phyloP scores from a whole-genome alignment of 495 filamentous ascomycete genomes.

The Tuber indicum region DNA sequence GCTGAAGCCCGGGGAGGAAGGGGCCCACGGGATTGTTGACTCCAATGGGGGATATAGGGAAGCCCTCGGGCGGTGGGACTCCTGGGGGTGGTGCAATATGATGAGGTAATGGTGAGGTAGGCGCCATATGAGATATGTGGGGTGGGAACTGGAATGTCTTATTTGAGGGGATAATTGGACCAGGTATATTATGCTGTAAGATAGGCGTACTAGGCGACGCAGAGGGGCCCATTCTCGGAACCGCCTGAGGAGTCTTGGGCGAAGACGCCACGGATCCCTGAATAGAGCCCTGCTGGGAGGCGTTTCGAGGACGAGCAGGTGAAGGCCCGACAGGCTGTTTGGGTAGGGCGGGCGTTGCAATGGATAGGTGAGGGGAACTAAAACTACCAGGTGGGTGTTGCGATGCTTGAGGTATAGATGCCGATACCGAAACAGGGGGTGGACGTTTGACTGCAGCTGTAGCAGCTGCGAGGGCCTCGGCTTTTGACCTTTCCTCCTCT shows the following conservation, averaged over 20 bases:
- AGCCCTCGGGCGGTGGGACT: constrained; percentile 43
- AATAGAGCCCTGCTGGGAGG: constrained; percentile 74
- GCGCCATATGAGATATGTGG: constrained; percentile 32
- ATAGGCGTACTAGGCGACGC: constrained; percentile 58
- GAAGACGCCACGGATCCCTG: constrained; percentile 69
- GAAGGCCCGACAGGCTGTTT: constrained; percentile 57
- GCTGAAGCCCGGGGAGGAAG: constrained; percentile 55
- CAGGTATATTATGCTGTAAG: constrained; percentile 53
- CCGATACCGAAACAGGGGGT: constrained; percentile 49
- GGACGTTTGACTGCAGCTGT: constrained; percentile 51
- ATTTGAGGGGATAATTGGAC: constrained; percentile 49
- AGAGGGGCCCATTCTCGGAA: constrained; percentile 55
- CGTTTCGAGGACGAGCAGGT: constrained; percentile 64
- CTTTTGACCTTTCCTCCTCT: constrained; percentile 51
- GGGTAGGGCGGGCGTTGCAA: constrained; percentile 72
- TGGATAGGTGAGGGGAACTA: constrained; percentile 69
- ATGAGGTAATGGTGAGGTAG: constrained; percentile 43
- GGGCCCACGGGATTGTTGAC: constrained; percentile 42
- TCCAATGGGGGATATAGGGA: constrained; percentile 45
- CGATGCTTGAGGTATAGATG: constrained; percentile 46
- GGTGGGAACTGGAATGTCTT: constrained; percentile 42
- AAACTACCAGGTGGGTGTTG: constrained; percentile 43
- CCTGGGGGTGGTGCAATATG: constrained; percentile 43
- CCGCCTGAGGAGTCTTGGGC: constrained; percentile 55
- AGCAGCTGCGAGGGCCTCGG: constrained; percentile 46